Evolutionary conservation across 371 early-diverging fungal genomes (phyloP).

Genomic region (Mucor velutinosus): DNA sequence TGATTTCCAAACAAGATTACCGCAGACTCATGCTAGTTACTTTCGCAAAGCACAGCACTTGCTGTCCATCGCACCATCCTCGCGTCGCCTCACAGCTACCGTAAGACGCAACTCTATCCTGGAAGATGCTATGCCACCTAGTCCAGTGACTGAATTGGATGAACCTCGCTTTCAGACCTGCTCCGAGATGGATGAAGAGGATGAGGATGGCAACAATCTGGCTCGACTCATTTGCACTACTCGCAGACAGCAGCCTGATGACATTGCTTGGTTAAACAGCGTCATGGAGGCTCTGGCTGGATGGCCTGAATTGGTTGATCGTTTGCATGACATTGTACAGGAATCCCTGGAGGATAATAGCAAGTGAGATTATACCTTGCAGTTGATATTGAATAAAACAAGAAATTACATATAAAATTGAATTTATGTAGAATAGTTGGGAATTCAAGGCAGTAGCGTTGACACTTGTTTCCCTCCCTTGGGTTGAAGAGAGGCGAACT

Average conservation of each 20-base stretch:
- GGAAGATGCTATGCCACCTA: slow-evolving; percentile 29
- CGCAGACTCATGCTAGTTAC: slow-evolving; percentile 28
- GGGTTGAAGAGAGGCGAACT: background rate
- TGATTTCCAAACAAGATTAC: slow-evolving; percentile 31
- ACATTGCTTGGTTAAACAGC: slow-evolving; percentile 36
- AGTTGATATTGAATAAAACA: background rate
- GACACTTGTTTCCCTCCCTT: background rate
- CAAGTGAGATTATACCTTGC: background rate
- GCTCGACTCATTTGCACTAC: slow-evolving; percentile 29
- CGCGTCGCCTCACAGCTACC: slow-evolving; percentile 23
- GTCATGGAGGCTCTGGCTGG: slow-evolving; percentile 36
- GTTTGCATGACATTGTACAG: slow-evolving; percentile 30
- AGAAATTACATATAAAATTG: background rate
- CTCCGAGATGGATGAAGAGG: slow-evolving; percentile 12
- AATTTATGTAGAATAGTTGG: background rate
- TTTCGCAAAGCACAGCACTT: slow-evolving; percentile 42
- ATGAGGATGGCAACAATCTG: slow-evolving; percentile 11
- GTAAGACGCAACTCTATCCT: slow-evolving; percentile 43
- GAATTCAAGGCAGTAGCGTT: background rate
- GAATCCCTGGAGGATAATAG: slow-evolving; percentile 10
- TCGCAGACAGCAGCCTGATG: slow-evolving; percentile 47
- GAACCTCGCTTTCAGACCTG: slow-evolving; percentile 34
- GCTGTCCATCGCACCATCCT: slow-evolving; percentile 32
- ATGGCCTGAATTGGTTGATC: slow-evolving; percentile 45
- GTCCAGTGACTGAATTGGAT: slow-evolving; percentile 25